Base-by-base conservation (phyloP, 2,329 filamentous ascomycete species). In the Aspergillus uvarum region DNA sequence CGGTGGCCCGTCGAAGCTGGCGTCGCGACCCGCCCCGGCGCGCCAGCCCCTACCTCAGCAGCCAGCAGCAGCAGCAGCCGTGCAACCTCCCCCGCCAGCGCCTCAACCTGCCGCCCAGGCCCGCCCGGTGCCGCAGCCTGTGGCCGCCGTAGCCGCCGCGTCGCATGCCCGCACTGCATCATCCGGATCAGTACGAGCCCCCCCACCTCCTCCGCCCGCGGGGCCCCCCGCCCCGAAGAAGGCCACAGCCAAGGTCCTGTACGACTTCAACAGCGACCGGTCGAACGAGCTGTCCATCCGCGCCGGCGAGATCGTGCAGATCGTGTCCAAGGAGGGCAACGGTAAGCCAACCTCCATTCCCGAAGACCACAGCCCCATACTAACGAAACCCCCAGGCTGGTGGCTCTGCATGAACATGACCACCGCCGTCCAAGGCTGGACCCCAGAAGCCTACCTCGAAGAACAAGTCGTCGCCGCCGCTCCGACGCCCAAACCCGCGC, bases 321-420 rank as follows among this genome's bases (percentile, higher is more conserved):
- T 99, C 71, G 85, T 96, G n/a, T 89, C 95, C 72, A 97, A 97
- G 77, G 94, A 97, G 77, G 88, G 85, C 75, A 98, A 98, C 74
- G 95, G 94, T 96, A 85, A 76, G 88, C 76, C 50, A 32, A 22
- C 2, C n/a, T 14, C 10, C 11, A 22, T 48, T 8, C 19, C 16
- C 1, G 26, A 6, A 16, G 1, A 21, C 4, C 22, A 12, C 4
- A 26, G n/a, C 12, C n/a, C 21, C 35, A 29, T 29, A 19, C 35
- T 54, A 44, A 38, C 29, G 21, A 35, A 3, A 35, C 22, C 14
- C 21, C 44, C 67, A 96, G 94, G 95, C 56, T 99, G 95, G 95
- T 98, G 94, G 94, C 83, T 98, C 51, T 95, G 89, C 64, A 94
- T 92, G 80, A 90, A 89, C 63, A 78, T 80, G 52, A 79, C 86